Conservation (phyloP, 2,329 filamentous ascomycete species). For the Penicillium decumbens region DNA sequence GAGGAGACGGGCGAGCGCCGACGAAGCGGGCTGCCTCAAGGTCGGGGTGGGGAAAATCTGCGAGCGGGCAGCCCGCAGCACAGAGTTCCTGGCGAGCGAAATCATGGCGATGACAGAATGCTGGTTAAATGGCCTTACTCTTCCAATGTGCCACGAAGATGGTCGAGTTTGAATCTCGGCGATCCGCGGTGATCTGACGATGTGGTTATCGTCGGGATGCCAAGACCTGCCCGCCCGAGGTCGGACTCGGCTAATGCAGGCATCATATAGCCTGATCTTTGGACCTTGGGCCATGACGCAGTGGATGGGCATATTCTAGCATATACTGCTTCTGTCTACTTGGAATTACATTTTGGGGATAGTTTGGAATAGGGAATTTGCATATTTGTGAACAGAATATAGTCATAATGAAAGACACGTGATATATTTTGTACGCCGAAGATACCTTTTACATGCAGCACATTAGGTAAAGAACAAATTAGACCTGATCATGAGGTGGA, state of each 20-base stretch:
- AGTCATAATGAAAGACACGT: constrained; percentile 19
- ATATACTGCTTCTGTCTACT: neutral
- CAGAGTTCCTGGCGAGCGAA: constrained; percentile 37
- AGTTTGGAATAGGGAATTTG: neutral
- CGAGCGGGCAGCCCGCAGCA: constrained; percentile 42
- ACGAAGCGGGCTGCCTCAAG: constrained; percentile 47
- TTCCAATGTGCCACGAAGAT: constrained; percentile 10
- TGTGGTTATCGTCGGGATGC: constrained; percentile 35
- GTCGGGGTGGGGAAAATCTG: constrained; percentile 42
- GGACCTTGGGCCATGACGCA: neutral
- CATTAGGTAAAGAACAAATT: constrained; percentile 27
- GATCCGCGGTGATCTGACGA: constrained; percentile 25
- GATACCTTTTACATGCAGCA: constrained; percentile 32
- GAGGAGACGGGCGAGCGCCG: constrained; percentile 63
- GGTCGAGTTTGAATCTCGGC: constrained; percentile 22
- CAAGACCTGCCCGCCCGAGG: constrained; percentile 33
- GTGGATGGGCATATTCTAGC: neutral
- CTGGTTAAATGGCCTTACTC: constrained; percentile 6
- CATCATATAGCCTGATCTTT: constrained; percentile 15
- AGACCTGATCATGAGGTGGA: constrained; percentile 32
- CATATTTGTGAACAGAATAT: neutral
- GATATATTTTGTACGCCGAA: constrained; percentile 32
- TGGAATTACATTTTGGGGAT: too few species aligned
- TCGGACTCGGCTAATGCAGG: constrained; percentile 35
- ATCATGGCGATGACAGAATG: constrained; percentile 25